These are phyloP conservation scores for Clathrus columnatus DNA, from an alignment of 768 basidiomycete species.

Conservation along the genomic window DNA sequence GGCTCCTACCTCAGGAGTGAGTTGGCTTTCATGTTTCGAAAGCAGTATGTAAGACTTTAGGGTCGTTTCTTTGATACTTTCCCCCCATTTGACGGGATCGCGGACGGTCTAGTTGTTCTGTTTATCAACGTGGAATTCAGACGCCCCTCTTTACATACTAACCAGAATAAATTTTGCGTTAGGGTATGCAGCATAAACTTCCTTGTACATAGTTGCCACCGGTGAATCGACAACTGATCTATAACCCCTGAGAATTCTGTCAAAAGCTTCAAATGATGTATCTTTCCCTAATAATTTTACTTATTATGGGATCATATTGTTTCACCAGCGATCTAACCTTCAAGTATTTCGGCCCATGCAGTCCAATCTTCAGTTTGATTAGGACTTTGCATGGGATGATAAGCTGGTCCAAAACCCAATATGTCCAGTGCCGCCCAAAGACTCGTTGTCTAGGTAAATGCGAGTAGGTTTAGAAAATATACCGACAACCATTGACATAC, in stretches of 20 bases:
- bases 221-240: background rate
- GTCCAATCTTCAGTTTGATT: background rate
- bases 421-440: background rate
- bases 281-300: background rate
- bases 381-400: background rate
- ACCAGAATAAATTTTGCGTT: conserved; percentile 7
- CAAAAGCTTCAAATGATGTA: background rate
- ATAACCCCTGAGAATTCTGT: background rate
- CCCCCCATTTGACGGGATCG: conserved; percentile 5
- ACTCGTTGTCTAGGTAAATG: background rate
- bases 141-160: background rate
- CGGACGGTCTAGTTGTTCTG: background rate
- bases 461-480: background rate
- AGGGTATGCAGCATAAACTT: conserved; percentile 5
- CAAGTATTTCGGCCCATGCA: background rate
- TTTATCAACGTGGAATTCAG: background rate
- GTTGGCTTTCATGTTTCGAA: too few relatives aligned
- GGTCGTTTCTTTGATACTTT: background rate
- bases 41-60: background rate
- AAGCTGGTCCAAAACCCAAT: background rate
- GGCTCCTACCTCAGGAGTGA: too few relatives aligned
- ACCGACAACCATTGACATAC: background rate
- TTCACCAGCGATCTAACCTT: background rate
- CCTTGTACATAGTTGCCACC: background rate
- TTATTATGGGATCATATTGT: background rate